Base-by-base conservation (phyloP, 2,329 filamentous ascomycete genomes). In the Emydomyces testavorans region DNA sequence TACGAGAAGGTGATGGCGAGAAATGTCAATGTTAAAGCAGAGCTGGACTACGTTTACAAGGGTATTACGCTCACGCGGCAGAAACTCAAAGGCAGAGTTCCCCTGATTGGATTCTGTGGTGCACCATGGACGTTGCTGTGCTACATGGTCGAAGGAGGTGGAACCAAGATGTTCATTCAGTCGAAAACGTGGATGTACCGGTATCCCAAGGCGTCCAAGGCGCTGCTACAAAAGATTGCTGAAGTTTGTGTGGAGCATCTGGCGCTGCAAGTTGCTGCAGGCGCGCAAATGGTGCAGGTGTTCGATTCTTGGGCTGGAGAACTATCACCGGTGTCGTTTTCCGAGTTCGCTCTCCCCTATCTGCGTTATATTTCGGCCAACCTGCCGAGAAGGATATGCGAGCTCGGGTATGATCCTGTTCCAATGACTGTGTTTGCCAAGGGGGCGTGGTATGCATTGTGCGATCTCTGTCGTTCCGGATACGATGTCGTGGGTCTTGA, bases 381-480 rank as follows among this genome's bases (percentile, higher is more conserved):
- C 56, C 75, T 98, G 2, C 90, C 90, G 1, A 74, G 72, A 57
- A 80, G 79, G 52, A 70, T 96, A 49, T 71, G 77, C 57, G 83
- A 85, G 62, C 74, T 93, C 61, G 80, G 81, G 0, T 69, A 90
- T 45, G 84, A 89, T 50, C 74, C 72, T 8, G 90, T 98, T 2
- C 92, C 92, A 2, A 95, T 96, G 89, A 93, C 89, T 4, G 88
- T 96, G 20, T 98, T 98, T 65, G 88, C 92, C 29, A 98, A 98
- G 72, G 92, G 92, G 8, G 90, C 92, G 8, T 96, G 92, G 85
- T 92, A 94, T 66, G 87, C 88, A 3, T 74, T 98, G 41, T 85
- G 95, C 57, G 80, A 85, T 26, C 77, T 92, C 16, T 95, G 89
- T 70, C 73, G 88, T 60, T 78, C 89, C 13, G 89, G 88, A 34